These are phyloP conservation scores for Colletotrichum salicis DNA, from an alignment of 2,329 filamentous ascomycete genomes.

Conservation along the genomic window DNA sequence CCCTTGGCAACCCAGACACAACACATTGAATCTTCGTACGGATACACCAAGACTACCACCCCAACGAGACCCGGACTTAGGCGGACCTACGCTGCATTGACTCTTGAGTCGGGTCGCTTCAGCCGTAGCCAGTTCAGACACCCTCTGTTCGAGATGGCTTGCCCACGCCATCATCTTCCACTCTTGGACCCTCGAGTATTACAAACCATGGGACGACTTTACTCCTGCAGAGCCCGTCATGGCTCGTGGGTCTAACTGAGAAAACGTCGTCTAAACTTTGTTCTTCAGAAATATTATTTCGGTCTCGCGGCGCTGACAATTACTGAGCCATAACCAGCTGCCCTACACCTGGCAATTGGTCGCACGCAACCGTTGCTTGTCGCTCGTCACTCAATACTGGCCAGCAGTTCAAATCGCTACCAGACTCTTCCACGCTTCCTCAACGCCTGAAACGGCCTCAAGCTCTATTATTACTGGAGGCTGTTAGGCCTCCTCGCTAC, in stretches of 20 bases:
- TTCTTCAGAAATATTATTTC: not conserved
- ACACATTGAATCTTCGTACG: not conserved
- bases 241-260: not conserved
- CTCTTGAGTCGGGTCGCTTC: not conserved
- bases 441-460: not conserved
- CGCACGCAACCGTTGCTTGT: not conserved
- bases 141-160: constrained; percentile 4
- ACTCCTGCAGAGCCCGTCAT: not conserved
- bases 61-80: not conserved
- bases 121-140: not conserved
- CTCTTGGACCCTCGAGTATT: not conserved
- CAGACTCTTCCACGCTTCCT: not conserved
- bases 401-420: not conserved
- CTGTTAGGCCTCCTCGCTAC: not conserved
- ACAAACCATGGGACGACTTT: not conserved
- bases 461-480: not conserved
- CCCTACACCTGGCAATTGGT: too few species aligned
- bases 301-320: not conserved
- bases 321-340: not conserved
- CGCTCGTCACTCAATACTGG: not conserved
- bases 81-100: not conserved
- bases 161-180: constrained; percentile 7
- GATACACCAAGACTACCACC: too few species aligned
- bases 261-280: not conserved
- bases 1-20: not conserved